Evolutionary conservation across 768 basidiomycete species (phyloP).

Genomic region (Dendrothele bispora): DNA sequence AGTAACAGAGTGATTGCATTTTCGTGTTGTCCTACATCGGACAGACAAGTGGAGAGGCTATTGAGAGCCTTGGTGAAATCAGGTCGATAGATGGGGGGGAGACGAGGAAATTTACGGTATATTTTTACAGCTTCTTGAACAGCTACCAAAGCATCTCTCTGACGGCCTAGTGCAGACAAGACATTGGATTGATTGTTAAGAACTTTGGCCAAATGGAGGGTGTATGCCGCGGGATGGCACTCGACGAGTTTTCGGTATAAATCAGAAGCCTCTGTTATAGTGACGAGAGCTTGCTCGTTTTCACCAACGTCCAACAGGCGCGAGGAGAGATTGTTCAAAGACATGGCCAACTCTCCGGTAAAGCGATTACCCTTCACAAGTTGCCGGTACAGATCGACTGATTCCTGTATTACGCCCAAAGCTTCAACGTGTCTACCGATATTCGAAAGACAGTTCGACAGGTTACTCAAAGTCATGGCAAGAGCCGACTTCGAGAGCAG

Average conservation of each 20-base stretch:
- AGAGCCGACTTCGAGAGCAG: background rate
- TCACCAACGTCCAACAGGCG: constrained; percentile 1
- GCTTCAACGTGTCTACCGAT: background rate
- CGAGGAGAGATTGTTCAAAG: constrained; percentile 4
- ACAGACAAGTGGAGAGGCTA: background rate
- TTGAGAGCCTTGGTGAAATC: background rate
- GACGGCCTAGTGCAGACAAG: background rate
- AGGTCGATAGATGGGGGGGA: background rate
- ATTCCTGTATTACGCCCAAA: background rate
- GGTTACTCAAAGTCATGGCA: background rate
- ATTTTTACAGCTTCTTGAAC: background rate
- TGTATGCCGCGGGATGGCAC: background rate
- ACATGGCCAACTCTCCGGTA: background rate
- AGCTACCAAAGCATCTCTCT: background rate
- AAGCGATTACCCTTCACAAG: background rate
- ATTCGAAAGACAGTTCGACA: background rate
- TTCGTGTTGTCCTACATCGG: background rate
- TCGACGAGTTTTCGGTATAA: background rate
- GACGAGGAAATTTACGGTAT: background rate
- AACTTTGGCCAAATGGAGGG: background rate
- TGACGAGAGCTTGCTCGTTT: constrained; percentile 6
- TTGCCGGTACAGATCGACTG: background rate
- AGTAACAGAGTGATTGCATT: too few relatives aligned
- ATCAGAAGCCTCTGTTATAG: background rate
- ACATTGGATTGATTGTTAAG: constrained; percentile 2